phyloP scores from a whole-genome alignment of 305 asterid genomes.

The Plantago coronopus region DNA sequence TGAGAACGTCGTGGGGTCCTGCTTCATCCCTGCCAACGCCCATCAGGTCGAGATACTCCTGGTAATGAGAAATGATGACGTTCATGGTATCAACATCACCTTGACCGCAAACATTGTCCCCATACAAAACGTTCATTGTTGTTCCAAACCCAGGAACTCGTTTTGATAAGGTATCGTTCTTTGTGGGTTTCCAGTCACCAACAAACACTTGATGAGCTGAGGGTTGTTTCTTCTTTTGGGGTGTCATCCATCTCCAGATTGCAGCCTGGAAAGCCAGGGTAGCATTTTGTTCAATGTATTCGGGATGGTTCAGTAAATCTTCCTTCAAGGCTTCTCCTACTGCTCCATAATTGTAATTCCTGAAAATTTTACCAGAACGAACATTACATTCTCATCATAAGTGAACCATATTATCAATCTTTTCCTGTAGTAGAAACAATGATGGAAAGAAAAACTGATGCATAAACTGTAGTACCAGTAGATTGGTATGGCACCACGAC shows the following conservation, averaged over 20 bases:
- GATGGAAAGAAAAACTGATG: background rate
- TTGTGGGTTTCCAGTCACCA: constrained; percentile 80
- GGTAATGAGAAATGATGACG: constrained; percentile 61
- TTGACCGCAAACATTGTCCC: constrained; percentile 65
- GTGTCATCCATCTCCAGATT: constrained; percentile 79
- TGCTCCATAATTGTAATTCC: constrained; percentile 73
- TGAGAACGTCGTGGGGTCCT: constrained; percentile 62
- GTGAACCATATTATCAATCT: too few species aligned
- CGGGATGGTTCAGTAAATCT: constrained; percentile 84
- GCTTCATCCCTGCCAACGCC: constrained; percentile 80
- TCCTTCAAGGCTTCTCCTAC: constrained; percentile 60
- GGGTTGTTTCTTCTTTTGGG: constrained; percentile 63
- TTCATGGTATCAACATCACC: constrained; percentile 81
- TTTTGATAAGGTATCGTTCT: constrained; percentile 67
- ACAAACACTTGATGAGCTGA: constrained; percentile 71
- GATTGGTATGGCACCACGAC: constrained; percentile 88
- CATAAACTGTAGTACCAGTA: constrained; percentile 48
- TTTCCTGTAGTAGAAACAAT: too few species aligned
- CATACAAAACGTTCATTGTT: constrained; percentile 78
- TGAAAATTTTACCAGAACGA: constrained; percentile 4
- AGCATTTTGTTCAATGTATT: constrained; percentile 83
- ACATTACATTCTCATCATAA: too few species aligned
- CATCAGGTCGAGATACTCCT: constrained; percentile 62
- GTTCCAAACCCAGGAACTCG: constrained; percentile 73
- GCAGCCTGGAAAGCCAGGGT: constrained; percentile 85